Evolutionary conservation across 2,329 filamentous ascomycete genomes (phyloP), one percentile per base, ranked within the genome.

Genomic region (Hymenoscyphus linearis): DNA sequence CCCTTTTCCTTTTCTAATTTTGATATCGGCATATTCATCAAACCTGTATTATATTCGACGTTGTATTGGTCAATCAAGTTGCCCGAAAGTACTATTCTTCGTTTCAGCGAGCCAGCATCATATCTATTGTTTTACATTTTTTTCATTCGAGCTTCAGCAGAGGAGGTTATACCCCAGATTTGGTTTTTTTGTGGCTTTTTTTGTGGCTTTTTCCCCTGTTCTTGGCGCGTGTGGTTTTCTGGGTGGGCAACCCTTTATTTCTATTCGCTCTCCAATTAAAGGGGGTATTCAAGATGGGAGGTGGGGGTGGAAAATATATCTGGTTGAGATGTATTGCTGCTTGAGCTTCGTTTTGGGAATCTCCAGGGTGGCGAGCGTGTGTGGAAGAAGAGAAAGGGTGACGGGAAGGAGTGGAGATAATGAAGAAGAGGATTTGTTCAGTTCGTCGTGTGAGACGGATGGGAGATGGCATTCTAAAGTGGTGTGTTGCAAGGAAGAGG

Each of bases 121-220:
- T 34, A 18, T 31, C 44, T 12, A 53, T 26, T 56, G 31, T 40
- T 53, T 44, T 57, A 31, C 22, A 22, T 36, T 25, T 26, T 16
- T 31, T 37, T 60, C 34, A 18, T 57, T 57, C 27, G 18, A 50
- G 25, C 57, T 61, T 57, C n/a, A 55, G 60, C 60, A 59, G 57
- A 59, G 60, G 60, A 62, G 60, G 60, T 62, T 62, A 62, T 62
- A 62, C 60, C 60, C 60, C 57, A 59, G 57, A 61, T 58, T 50
- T 31, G 31, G 50, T 44, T 59, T 59, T 34, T 53, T 31, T 36
- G 27, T 34, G 26, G 26, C 31, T n/a, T 53, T 53, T 14, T 25
- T 25, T 22, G 5, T 50, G n/a, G 16, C 14, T 44, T 16, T 9
- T 9, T 44, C 14, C 22, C 12, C 12, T 36, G 10, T 40, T 7